Percentiles rank a stretch among this genome's conserved stretches.
These are phyloP conservation scores for Fusarium pininemorale DNA, from an alignment of 2,329 filamentous ascomycete species.

Conservation along the genomic window DNA sequence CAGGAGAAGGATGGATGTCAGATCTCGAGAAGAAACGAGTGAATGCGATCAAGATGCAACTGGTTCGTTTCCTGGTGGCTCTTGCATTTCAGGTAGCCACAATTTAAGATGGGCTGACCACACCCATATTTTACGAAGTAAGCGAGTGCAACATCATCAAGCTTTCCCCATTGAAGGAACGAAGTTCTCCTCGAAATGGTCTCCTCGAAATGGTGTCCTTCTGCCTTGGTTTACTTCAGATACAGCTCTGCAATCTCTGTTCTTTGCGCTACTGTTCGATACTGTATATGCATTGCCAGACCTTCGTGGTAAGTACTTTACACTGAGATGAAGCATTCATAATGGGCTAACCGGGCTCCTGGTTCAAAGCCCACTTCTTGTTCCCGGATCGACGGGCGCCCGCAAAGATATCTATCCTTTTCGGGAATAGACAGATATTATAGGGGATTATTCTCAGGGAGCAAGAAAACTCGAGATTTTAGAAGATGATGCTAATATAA, in stretches of 20 bases:
- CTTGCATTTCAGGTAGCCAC: slow-evolving; percentile 33
- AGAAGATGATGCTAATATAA: not conserved
- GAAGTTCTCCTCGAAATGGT: slow-evolving; percentile 7
- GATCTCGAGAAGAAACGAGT: not conserved
- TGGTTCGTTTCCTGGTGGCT: not conserved
- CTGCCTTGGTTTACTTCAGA: not conserved
- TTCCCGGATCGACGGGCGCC: slow-evolving; percentile 25
- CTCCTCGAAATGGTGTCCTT: not conserved
- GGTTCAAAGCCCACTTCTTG: slow-evolving; percentile 19
- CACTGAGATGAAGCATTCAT: slow-evolving; percentile 7
- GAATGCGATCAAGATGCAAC: not conserved
- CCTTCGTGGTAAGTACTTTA: not conserved
- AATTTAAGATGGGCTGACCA: slow-evolving; percentile 7
- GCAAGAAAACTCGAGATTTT: not conserved
- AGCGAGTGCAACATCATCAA: slow-evolving; percentile 16
- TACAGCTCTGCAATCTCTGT: slow-evolving; percentile 10
- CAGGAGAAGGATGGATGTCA: not conserved
- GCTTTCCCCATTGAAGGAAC: slow-evolving; percentile 8
- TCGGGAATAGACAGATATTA: not conserved
- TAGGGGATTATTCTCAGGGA: not conserved
- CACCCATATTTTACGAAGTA: slow-evolving; percentile 2
- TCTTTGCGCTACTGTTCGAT: slow-evolving; percentile 1
- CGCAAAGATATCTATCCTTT: not conserved
- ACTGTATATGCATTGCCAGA: not conserved
- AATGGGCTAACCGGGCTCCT: slow-evolving; percentile 9